Percentiles rank a stretch among this genome's conserved stretches.
These are phyloP conservation scores for Alternaria angustiovoidea DNA, from an alignment of 2,329 filamentous ascomycete species.

Conservation along the genomic window DNA sequence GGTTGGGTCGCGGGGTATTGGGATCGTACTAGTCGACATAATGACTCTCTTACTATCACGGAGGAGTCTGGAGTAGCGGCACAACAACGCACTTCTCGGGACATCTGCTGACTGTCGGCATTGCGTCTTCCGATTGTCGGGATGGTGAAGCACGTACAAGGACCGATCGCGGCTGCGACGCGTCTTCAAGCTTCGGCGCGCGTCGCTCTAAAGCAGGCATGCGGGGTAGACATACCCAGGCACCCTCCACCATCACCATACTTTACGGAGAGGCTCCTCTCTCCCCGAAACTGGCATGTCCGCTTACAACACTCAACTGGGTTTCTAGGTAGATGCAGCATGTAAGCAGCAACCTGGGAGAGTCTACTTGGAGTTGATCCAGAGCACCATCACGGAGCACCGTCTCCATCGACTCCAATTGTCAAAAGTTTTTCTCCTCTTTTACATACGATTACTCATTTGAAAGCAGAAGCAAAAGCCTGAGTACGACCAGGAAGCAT, in stretches of 20 bases:
- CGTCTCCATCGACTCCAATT: background rate
- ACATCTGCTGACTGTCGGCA: background rate
- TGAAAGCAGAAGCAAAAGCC: background rate
- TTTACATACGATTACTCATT: background rate
- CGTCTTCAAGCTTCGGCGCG: background rate
- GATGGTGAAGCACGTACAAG: background rate
- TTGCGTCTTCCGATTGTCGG: background rate
- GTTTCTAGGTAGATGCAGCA: background rate
- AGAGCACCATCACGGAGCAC: background rate
- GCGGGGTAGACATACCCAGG: background rate
- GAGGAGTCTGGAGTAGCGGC: background rate
- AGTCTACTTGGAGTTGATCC: background rate
- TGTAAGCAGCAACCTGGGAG: background rate
- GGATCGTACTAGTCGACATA: conserved; percentile 26
- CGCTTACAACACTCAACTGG: background rate
- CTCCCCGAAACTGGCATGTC: background rate
- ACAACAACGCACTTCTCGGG: background rate
- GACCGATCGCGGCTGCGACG: conserved; percentile 1
- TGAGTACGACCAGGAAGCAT: background rate
- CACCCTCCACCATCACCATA: background rate
- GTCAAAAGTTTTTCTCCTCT: background rate
- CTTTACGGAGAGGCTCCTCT: background rate
- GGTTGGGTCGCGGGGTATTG: conserved; percentile 43
- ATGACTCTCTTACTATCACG: background rate
- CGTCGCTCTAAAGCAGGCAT: background rate